phyloP scores from a whole-genome alignment of 2,329 filamentous ascomycete species.

The Diaporthe eres region DNA sequence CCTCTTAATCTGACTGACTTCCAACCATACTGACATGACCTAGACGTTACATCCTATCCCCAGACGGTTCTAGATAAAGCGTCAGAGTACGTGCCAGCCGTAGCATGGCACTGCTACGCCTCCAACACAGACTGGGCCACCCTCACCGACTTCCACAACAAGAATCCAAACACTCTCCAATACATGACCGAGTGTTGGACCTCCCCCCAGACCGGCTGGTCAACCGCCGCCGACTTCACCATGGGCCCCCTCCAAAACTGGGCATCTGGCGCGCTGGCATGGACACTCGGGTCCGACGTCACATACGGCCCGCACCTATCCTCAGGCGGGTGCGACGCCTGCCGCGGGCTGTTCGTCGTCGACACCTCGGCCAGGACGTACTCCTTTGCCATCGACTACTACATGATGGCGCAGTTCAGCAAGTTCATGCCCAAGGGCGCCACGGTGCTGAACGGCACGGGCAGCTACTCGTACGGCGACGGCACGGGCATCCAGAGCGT shows the following conservation, averaged over 20 bases:
- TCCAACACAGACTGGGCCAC: conserved; percentile 53
- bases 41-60: conserved; percentile 53
- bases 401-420: conserved; percentile 67
- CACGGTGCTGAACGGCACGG: conserved; percentile 57
- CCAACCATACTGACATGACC: not conserved
- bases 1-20: not conserved
- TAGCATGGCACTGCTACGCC: conserved; percentile 61
- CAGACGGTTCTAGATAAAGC: conserved; percentile 55
- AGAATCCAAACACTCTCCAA: conserved; percentile 56
- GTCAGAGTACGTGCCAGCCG: conserved; percentile 49
- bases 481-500: conserved; percentile 59
- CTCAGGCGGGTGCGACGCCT: conserved; percentile 57
- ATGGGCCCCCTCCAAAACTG: conserved; percentile 65
- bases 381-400: conserved; percentile 63
- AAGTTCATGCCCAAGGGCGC: conserved; percentile 63
- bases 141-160: conserved; percentile 56
- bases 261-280: conserved; percentile 59
- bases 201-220: conserved; percentile 53
- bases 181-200: conserved; percentile 66
- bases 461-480: conserved; percentile 59
- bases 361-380: conserved; percentile 62
- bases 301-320: conserved; percentile 58
- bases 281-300: conserved; percentile 61
- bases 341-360: conserved; percentile 69
- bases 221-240: conserved; percentile 58